Base-by-base conservation (phyloP, 2,329 filamentous ascomycete genomes). In the Aspergillus spinulosporus region DNA sequence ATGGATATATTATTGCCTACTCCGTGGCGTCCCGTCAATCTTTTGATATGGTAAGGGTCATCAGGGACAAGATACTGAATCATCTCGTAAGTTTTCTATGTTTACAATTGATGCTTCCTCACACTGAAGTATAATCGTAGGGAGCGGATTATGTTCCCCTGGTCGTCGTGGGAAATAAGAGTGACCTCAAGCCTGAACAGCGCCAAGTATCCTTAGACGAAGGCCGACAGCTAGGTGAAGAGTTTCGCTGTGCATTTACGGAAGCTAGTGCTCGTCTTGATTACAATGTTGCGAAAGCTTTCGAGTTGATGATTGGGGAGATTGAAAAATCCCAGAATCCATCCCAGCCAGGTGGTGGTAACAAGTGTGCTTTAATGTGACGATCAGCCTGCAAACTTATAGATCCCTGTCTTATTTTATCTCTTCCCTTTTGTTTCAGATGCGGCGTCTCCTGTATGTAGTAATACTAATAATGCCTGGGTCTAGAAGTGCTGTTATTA, bases 1-100 rank as follows among this genome's bases (percentile, higher is more conserved):
- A 99, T 79, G 94, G 94, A 56, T 99, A 97, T 76, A 92, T 99
- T 84, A 88, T 99, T 59, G 93, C 97, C 48, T 99, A 99, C 77
- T 96, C 92, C n/a, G 92, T 99, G 49, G 89, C 90, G 21, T 96
- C 90, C 47, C 87, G 90, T 69, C 89, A 94, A 66, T 96, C 92
- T 7, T 97, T 97, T 70, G 94, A 99, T 73, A 99, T 97, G 93
- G 88, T 96, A 49, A 86, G 90, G 68, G 91, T 97, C 58, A 96
- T 99, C 64, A 84, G 92, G 28, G 93, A 97, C 74, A 99, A 97
- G 82, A 97, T 99, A 61, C 80, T 99, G 57, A 96, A 96, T 73
- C 93, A 97, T 72, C 79, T 97, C 62, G 93, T 96, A 79, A 71
- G 86, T 50, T 37, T 53, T 44, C 29, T 31, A 15, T 5, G 5